Conservation (phyloP, 2,329 filamentous ascomycete genomes). For the Atkinsonella hypoxylon region DNA sequence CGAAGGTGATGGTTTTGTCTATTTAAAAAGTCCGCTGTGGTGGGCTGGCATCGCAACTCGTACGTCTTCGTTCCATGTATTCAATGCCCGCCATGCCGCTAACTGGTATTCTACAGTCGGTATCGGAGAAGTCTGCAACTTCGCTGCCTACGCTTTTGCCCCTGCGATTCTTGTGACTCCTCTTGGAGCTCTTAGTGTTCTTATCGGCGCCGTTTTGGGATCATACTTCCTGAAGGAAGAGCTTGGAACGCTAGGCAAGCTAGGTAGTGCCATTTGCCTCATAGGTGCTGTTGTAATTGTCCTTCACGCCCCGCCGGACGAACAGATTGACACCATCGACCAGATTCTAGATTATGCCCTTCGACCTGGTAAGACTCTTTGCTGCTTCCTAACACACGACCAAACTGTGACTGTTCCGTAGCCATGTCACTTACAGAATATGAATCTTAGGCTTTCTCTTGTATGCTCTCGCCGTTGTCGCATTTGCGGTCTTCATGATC, state of each 20-base stretch:
- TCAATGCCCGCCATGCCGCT: background rate
- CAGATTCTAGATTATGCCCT: constrained; percentile 85
- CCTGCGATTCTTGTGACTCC: constrained; percentile 97
- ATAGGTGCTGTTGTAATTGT: constrained; percentile 97
- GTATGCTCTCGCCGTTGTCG: constrained; percentile 67
- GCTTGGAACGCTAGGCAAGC: constrained; percentile 79
- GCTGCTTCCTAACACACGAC: constrained; percentile 14
- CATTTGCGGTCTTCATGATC: constrained; percentile 89
- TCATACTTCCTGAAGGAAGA: constrained; percentile 90
- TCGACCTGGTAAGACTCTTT: constrained; percentile 56
- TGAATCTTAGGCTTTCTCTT: constrained; percentile 63
- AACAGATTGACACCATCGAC: constrained; percentile 83
- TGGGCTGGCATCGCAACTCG: constrained; percentile 88
- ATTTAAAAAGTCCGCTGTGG: constrained; percentile 91
- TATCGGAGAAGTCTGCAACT: constrained; percentile 89
- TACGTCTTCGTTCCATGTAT: constrained; percentile 35
- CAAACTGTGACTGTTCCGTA: background rate
- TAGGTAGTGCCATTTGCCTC: constrained; percentile 91
- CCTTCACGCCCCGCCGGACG: constrained; percentile 87
- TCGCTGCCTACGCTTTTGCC: constrained; percentile 94
- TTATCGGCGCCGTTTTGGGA: constrained; percentile 89
- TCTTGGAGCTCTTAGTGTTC: constrained; percentile 80
- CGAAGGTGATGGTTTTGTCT: constrained; percentile 90
- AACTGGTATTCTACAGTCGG: constrained; percentile 49
- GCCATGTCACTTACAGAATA: background rate